Evolutionary conservation across 2,329 filamentous ascomycete genomes (phyloP), one percentile per base, ranked within the genome.

Genomic region (Nemania sp.): DNA sequence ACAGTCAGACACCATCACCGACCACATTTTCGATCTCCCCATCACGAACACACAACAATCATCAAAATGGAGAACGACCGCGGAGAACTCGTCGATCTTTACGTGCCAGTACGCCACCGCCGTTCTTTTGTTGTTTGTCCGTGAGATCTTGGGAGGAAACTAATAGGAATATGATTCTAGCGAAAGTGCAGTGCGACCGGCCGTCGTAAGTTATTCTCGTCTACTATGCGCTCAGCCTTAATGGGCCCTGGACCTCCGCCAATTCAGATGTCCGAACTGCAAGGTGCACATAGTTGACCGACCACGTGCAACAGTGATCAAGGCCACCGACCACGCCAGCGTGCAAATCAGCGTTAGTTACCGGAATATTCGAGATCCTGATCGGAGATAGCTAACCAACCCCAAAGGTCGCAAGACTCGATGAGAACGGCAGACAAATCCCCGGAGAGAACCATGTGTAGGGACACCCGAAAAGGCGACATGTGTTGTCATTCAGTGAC

Each of bases 81-180:
- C 33, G 93, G 93, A 83, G 91, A 97, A 81, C 92, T 97, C 82
- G 94, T 97, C 79, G 93, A 97, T 83, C 91, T 96, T 91, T 96
- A 87, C 80, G 88, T 79, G 66, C 56, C 54, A 55, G 61, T 65
- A 58, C 49, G 46, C 34, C 12, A 17, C 41, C 49, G 46, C 34
- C 12, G 20, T 37, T 15, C 33, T 40, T 34, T 22, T 49, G 2
- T 15, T 39, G 1, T 2, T 24, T 11, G 20, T 19, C 17, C 3
- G 3, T 50, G 15, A 20, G 11, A 20, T 1, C 9, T 5, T 2
- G n/a, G 26, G 12, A 52, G 39, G 56, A 45, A 3, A 23, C 52
- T 48, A 40, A 60, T 60, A 44, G 40, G 33, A 36, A 14, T 42
- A 56, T 40, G 28, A 48, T 39, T 64, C 62, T 74, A 95, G 91